Evolutionary conservation across 169 alveolate species (phyloP).

Genomic region (Cyclospora cayetanensis): DNA sequence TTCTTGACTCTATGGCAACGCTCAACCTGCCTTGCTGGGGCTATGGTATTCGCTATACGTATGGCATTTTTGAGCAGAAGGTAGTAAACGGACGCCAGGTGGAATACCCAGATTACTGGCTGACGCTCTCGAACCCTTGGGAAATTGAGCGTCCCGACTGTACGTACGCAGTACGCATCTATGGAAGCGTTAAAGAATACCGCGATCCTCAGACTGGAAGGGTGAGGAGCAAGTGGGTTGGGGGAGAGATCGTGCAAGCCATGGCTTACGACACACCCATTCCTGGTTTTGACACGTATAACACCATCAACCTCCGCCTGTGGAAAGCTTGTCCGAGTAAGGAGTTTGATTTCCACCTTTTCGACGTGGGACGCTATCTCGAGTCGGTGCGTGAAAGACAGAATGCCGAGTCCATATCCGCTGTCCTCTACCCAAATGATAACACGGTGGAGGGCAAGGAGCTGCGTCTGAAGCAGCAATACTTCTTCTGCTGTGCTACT

Average conservation of each 20-base stretch:
- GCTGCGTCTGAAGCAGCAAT: constrained; percentile 94
- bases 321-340: constrained; percentile 92
- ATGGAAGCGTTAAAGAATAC: constrained; percentile 82
- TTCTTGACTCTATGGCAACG: constrained; percentile 96
- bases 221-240: constrained; percentile 87
- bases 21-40: constrained; percentile 96
- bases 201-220: constrained; percentile 46
- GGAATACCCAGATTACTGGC: constrained; percentile 97
- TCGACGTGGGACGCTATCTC: constrained; percentile 91
- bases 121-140: constrained; percentile 95
- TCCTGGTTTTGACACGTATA: constrained; percentile 96
- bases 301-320: constrained; percentile 92
- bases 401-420: constrained; percentile 93
- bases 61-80: constrained; percentile 96
- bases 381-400: constrained; percentile 92
- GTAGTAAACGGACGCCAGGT: constrained; percentile 92
- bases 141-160: constrained; percentile 95
- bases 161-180: constrained; percentile 92
- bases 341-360: constrained; percentile 94
- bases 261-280: constrained; percentile 97
- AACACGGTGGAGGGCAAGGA: constrained; percentile 92
- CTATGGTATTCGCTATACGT: constrained; percentile 95
- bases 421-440: constrained; percentile 97
- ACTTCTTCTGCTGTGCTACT: constrained; percentile 95
- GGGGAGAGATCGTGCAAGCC: constrained; percentile 95